A percentile compares a stretch with the other conserved stretches of the same genome.
Evolutionary conservation across 2,329 filamentous ascomycete genomes (phyloP).

Genomic region (Sporothrix pallida): DNA sequence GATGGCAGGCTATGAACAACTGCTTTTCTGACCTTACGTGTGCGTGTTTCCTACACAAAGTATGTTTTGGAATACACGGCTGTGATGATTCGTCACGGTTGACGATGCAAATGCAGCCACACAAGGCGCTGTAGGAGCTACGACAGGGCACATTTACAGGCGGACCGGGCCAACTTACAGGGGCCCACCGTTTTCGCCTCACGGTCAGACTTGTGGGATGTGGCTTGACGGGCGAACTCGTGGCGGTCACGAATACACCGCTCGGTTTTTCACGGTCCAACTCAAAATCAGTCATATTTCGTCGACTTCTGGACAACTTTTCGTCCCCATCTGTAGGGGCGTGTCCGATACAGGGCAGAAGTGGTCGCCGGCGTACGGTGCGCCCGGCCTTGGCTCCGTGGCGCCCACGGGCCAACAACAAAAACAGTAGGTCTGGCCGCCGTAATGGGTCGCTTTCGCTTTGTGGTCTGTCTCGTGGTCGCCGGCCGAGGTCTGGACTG

Average conservation of each 20-base stretch:
- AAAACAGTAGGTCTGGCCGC: not conserved
- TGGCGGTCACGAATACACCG: too few species aligned
- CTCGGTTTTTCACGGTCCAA: not conserved
- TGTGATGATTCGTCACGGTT: too few species aligned
- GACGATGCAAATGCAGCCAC: too few species aligned
- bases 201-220: not conserved
- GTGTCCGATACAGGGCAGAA: not conserved
- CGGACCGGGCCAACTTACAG: not conserved
- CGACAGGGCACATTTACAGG: slow-evolving; percentile 14
- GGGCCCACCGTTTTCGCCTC: not conserved
- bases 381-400: not conserved
- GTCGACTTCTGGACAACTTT: not conserved
- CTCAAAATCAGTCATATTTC: not conserved
- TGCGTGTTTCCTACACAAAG: too few species aligned
- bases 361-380: not conserved
- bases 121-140: not conserved
- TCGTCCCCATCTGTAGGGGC: not conserved
- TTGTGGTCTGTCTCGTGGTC: not conserved
- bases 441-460: not conserved
- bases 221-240: not conserved
- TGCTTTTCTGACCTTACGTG: too few species aligned
- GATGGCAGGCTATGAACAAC: too few species aligned
- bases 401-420: not conserved
- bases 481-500: not conserved
- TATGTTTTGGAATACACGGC: too few species aligned